These are phyloP conservation scores for Didymosphaeria variabile DNA, from an alignment of 2,329 filamentous ascomycete genomes.

Conservation along the genomic window DNA sequence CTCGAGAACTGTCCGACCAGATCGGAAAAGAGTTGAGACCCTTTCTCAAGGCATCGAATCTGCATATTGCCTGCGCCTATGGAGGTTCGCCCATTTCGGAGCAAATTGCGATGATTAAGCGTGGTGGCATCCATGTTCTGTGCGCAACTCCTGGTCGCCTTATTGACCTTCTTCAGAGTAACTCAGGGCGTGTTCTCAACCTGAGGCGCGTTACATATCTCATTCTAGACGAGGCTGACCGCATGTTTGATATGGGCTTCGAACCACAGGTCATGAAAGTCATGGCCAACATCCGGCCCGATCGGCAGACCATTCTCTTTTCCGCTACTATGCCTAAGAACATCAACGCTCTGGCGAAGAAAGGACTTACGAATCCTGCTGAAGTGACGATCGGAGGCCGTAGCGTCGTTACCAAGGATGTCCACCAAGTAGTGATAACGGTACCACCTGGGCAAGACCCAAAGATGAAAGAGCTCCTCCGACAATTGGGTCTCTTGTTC, in stretches of 20 bases:
- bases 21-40: constrained; percentile 96
- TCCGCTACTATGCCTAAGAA: constrained; percentile 95
- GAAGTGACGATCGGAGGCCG: constrained; percentile 92
- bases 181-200: constrained; percentile 93
- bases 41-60: constrained; percentile 84
- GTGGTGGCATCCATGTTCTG: constrained; percentile 92
- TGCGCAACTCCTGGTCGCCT: constrained; percentile 88
- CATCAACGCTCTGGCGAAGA: constrained; percentile 89
- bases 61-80: constrained; percentile 91
- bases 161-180: constrained; percentile 93
- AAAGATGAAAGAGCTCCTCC: constrained; percentile 85
- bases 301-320: constrained; percentile 93
- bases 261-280: constrained; percentile 99
- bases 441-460: constrained; percentile 63
- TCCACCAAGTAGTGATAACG: constrained; percentile 92
- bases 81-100: constrained; percentile 96
- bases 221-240: constrained; percentile 95
- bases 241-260: constrained; percentile 99
- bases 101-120: constrained; percentile 95
- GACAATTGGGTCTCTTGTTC: constrained; percentile 87
- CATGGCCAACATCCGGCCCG: constrained; percentile 87
- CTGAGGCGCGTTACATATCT: constrained; percentile 89
- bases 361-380: constrained; percentile 83
- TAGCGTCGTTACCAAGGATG: constrained; percentile 73
- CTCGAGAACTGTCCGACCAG: constrained; percentile 90